phyloP scores from a whole-genome alignment of 2,329 filamentous ascomycete genomes.

The Chlorencoelia australis region DNA sequence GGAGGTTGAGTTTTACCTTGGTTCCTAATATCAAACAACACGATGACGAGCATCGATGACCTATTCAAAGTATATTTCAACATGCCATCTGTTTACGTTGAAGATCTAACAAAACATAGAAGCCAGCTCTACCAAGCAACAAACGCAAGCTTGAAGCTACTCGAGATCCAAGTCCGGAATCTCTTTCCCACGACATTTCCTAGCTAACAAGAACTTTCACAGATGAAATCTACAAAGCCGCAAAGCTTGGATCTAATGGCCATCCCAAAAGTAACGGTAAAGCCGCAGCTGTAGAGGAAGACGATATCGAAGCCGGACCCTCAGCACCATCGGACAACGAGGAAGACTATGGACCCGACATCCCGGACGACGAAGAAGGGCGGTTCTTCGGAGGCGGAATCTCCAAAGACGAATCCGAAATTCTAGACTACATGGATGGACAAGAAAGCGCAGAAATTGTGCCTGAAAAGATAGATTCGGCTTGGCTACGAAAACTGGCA shows the following conservation, averaged over 20 bases:
- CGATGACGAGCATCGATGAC: constrained; percentile 24
- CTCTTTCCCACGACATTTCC: neutral
- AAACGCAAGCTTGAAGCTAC: constrained; percentile 56
- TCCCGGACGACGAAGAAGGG: constrained; percentile 73
- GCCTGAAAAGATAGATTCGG: constrained; percentile 68
- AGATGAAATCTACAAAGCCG: constrained; percentile 57
- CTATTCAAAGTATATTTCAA: constrained; percentile 19
- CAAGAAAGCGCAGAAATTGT: constrained; percentile 37
- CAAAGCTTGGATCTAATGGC: constrained; percentile 39
- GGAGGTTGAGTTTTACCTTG: too few relatives aligned
- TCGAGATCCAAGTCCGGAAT: constrained; percentile 48
- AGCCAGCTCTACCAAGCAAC: constrained; percentile 31
- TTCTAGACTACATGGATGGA: constrained; percentile 79
- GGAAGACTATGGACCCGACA: constrained; percentile 43
- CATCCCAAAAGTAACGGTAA: constrained; percentile 28
- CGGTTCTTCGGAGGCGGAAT: constrained; percentile 94
- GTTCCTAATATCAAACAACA: constrained; percentile 3
- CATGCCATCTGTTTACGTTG: neutral
- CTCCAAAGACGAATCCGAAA: constrained; percentile 66
- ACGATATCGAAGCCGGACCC: constrained; percentile 38
- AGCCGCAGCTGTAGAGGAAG: constrained; percentile 24
- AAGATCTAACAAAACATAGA: constrained; percentile 15
- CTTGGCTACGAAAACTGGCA: constrained; percentile 75
- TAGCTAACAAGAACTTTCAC: constrained; percentile 6
- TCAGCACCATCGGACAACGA: constrained; percentile 47